Base-by-base conservation (phyloP, 2,329 filamentous ascomycete species). In the Knufia petricola region DNA sequence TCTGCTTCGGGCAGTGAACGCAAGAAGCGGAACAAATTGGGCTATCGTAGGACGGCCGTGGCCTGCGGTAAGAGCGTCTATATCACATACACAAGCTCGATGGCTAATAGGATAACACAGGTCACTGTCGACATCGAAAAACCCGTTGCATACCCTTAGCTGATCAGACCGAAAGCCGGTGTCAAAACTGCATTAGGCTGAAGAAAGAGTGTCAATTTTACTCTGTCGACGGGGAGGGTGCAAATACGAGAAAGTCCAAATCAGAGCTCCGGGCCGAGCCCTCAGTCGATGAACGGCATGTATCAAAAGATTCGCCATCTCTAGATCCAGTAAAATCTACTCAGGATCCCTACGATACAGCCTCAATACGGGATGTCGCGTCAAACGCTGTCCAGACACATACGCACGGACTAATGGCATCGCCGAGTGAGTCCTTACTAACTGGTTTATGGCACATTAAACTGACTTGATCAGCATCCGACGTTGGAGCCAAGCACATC, bases 151-250 rank as follows among this genome's bases (percentile, higher is more conserved):
- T 95, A 45, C 76, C 87, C 37, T 80, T 85, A 7, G 75, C 79
- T 42, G 80, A 82, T 55, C 87, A 94, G 58, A 64, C 74, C 8
- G 79, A 86, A 60, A 81, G 82, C 39, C 82, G 88, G 55, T 96
- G 90, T 68, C 79, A 84, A 55, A 95, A 94, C 69, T 96, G 90
- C 68, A 94, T 95, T 60, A 81, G 88, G 40, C 71, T 96, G 62
- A 94, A 94, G 66, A 95, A 94, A 62, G 87, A 95, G 56, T 96
- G 90, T 67, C 87, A 84, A 63, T 96, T 94, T 67, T 85, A 82
- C 59, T 85, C 89, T 0, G 89, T 95, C 19, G 88, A 95, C 55
- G 85, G 88, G 63, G 31, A 24, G 15, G 32, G 32, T n/a, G 20
- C 21, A 20, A 47, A 23, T 34, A 39, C 20, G 10, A 28, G 44